These are phyloP conservation scores for Puya raimondii DNA, from an alignment of 176 grass and related monocot genomes.

Conservation along the genomic window DNA sequence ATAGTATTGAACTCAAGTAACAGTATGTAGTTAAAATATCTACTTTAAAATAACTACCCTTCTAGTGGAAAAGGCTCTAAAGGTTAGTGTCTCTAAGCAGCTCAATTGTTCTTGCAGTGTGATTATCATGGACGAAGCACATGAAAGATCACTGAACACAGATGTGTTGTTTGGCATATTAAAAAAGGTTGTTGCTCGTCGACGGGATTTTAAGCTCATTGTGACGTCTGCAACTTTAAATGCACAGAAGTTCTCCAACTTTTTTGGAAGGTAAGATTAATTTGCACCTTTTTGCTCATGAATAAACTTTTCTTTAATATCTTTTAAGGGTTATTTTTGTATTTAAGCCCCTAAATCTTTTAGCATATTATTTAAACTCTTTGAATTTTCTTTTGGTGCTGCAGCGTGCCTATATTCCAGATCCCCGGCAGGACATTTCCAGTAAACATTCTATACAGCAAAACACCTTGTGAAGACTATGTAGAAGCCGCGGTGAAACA, in stretches of 20 bases:
- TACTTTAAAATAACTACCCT: no score
- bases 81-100: conserved; percentile 1
- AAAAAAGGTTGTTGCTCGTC: conserved; percentile 69
- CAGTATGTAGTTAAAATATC: no score
- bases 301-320: background rate
- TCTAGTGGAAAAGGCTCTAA: no score
- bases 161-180: conserved; percentile 90
- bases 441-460: conserved; percentile 86
- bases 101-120: conserved; percentile 40
- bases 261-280: conserved; percentile 77
- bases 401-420: conserved; percentile 69
- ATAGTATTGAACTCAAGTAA: no score
- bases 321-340: background rate
- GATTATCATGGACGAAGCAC: conserved; percentile 97
- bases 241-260: conserved; percentile 93
- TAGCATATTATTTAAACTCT: background rate
- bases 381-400: conserved; percentile 12
- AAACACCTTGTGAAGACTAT: conserved; percentile 97
- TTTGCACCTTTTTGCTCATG: conserved; percentile 6
- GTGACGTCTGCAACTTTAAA: conserved; percentile 94
- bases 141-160: conserved; percentile 82
- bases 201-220: conserved; percentile 70
- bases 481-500: conserved; percentile 97
- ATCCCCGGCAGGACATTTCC: conserved; percentile 96
- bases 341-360: background rate